Base-by-base conservation (phyloP, 495 filamentous ascomycete species). In the Penicillium cinerascens region DNA sequence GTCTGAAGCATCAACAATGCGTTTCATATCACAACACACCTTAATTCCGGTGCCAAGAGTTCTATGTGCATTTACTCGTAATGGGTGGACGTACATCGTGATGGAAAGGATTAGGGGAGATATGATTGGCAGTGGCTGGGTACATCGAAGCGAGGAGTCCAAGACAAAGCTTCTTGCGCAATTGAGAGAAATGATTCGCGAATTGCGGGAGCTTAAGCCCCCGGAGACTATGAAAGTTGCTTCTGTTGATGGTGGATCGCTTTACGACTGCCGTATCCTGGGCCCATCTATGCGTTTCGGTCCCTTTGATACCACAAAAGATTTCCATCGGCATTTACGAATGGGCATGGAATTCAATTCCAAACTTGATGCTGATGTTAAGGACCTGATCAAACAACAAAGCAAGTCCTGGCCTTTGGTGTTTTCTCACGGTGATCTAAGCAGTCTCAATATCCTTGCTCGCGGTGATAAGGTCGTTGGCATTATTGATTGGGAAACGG, bases 401-500 rank as follows among this genome's bases (percentile, higher is more conserved):
- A 55, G 49, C 42, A 60, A 59, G 41, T 23, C 50, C 39, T 74
- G 63, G 67, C 66, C 64, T 35, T 40, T 67, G 38, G 58, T 61
- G 16, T 72, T 74, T 49, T 74, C 72, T 18, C 73, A 75, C 58
- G 67, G 67, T 23, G 72, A 76, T 47, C 61, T 75, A 1, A 73
- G 66, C 57, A 75, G 71, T 38, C 61, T 73, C 13, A 76, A 76
- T 42, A 72, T 76, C 44, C 60, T 76, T 35, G 63, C 55, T 16
- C 62, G 62, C 22, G 70, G 61, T 9, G 69, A 70, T 56, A 51
- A 69, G 27, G 57, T 76, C 42, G 69, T 75, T 20, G 76, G 73
- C 8, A 79, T 81, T 51, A 64, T 81, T 63, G 75, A 82, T 60
- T 79, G 73, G 77, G 76, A 79, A 64, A 73, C 68, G 21, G 70